These are phyloP conservation scores for Gryganskiella cystojenkinii DNA, from an alignment of 192 early-diverging fungal genomes.

Conservation along the genomic window DNA sequence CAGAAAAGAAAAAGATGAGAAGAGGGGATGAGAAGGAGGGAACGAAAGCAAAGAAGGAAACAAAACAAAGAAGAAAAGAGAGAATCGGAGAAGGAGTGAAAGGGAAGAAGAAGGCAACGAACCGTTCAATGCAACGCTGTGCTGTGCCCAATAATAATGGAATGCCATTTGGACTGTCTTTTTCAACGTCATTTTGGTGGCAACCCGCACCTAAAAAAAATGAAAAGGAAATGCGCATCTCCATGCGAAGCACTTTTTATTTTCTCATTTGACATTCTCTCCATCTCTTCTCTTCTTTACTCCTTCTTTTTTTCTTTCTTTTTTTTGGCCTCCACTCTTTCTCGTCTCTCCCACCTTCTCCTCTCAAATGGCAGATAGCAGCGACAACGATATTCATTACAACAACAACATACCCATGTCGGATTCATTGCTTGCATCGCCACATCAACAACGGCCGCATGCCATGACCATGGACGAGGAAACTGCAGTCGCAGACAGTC, in stretches of 20 bases:
- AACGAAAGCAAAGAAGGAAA: background rate
- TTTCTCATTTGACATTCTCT: background rate
- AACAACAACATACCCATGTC: background rate
- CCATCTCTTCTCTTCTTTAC: background rate
- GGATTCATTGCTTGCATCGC: background rate
- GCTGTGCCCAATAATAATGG: too few species aligned
- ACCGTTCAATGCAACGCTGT: too few species aligned
- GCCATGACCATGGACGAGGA: slow-evolving; percentile 9
- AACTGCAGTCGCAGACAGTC: slow-evolving; percentile 5
- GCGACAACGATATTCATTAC: background rate
- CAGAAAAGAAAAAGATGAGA: background rate
- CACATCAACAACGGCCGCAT: background rate
- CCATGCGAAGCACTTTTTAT: background rate
- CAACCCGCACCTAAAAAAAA: background rate
- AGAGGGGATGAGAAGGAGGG: background rate
- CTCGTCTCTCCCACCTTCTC: too few species aligned
- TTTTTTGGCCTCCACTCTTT: background rate
- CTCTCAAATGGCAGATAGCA: too few species aligned
- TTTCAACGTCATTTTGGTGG: background rate
- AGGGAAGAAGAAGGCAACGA: background rate
- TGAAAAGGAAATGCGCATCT: too few species aligned
- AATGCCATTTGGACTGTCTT: too few species aligned
- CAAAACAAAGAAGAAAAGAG: background rate
- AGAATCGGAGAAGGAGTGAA: background rate
- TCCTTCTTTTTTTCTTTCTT: background rate